Evolutionary conservation across 192 early-diverging fungal species (phyloP), one percentile per base, ranked within the genome.

Genomic region (Gonapodya prolifera): DNA sequence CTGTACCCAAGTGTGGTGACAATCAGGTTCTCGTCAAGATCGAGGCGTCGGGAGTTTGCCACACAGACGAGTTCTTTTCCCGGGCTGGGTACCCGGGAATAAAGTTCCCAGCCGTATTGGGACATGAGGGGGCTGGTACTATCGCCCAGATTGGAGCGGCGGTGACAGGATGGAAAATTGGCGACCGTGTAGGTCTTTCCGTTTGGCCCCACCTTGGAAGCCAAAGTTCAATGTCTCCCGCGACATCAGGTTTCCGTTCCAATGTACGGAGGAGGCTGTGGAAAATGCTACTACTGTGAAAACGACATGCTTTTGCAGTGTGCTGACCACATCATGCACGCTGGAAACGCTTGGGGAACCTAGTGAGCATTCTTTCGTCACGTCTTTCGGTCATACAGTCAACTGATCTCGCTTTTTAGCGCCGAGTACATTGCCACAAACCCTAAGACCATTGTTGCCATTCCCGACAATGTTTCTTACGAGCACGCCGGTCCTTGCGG

Each of bases 41-140:
- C 31, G 71, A 73, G 32, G 71, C 71, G 8, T 30, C 28, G 2
- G 71, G 71, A 18, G 71, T 73, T 8, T 73, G 71, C 32, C 71
- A 73, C 32, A 73, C 71, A 13, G 71, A 73, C 71, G 71, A 73
- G 31, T 73, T 73, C 31, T 13, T 73, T 30, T 16, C 71, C 8
- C 71, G 71, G 29, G 71, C 32, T 18, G 71, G 71, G 29, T 73
- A 16, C 71, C 71, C 71, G 8, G 71, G 71, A 2, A 18, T 73
- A 8, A 30, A 8, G 16, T 32, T 73, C 16, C 71, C 71, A 18
- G 8, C 2, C 29, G 71, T 73, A 2, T 32, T 73, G 18, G 71
- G 71, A 2, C 71, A 73, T 73, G 71, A 73, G 71, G 71, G 71
- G 8, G 18, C 71, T 18, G 71, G 71, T 2, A 73, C 71, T 2